phyloP scores from a whole-genome alignment of 2,329 filamentous ascomycete genomes.

The Epichloe glyceriae region DNA sequence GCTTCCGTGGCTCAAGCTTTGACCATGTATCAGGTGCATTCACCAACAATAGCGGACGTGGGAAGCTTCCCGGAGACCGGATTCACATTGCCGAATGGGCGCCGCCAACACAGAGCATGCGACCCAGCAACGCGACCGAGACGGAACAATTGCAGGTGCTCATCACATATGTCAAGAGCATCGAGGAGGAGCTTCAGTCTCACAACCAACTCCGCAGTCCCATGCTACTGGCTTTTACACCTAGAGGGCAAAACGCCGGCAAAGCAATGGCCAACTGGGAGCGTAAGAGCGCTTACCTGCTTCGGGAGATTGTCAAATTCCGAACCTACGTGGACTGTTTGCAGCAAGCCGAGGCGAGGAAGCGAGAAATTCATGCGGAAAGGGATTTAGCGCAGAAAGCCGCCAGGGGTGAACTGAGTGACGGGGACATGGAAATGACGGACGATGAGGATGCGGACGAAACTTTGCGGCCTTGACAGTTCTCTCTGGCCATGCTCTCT shows the following conservation, averaged over 20 bases:
- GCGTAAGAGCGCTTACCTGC: slow-evolving; percentile 79
- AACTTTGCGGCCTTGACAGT: slow-evolving; percentile 19
- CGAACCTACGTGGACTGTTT: slow-evolving; percentile 86
- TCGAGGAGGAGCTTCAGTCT: slow-evolving; percentile 71
- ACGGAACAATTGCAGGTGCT: slow-evolving; percentile 68
- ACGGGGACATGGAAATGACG: slow-evolving; percentile 24
- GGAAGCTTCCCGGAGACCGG: slow-evolving; percentile 70
- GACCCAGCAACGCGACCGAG: slow-evolving; percentile 66
- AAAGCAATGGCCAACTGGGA: slow-evolving; percentile 97
- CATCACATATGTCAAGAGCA: slow-evolving; percentile 64
- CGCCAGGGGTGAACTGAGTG: slow-evolving; percentile 32
- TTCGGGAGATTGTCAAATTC: slow-evolving; percentile 94
- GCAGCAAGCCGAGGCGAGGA: slow-evolving; percentile 54
- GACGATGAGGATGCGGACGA: slow-evolving; percentile 22
- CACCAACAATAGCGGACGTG: slow-evolving; percentile 33
- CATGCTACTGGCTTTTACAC: slow-evolving; percentile 82
- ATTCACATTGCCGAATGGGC: slow-evolving; percentile 78
- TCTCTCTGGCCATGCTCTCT: background rate
- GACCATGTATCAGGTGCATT: slow-evolving; percentile 44
- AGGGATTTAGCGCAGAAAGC: slow-evolving; percentile 38
- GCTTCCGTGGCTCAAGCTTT: slow-evolving; percentile 43
- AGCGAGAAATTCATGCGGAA: slow-evolving; percentile 57
- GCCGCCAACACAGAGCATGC: slow-evolving; percentile 81
- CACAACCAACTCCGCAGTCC: slow-evolving; percentile 82
- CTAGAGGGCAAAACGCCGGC: slow-evolving; percentile 63